Percentiles rank a stretch among this genome's conserved stretches.
Evolutionary conservation across 1,284 basidiomycete species (phyloP).

Genomic region (Singerocomus inundabilis): DNA sequence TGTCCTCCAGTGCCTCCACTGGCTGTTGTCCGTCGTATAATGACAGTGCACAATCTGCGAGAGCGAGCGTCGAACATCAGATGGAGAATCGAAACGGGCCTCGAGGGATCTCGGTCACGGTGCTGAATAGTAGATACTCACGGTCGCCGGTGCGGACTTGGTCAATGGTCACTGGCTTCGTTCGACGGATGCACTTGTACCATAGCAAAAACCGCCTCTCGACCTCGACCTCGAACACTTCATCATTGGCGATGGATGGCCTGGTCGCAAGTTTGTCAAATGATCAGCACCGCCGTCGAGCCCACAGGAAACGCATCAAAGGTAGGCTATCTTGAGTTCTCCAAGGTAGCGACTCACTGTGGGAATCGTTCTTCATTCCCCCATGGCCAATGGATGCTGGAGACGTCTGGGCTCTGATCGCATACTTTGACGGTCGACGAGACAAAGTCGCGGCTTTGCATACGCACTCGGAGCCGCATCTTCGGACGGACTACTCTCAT

Average conservation of each 20-base stretch:
- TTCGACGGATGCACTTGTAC: slow-evolving; percentile 29
- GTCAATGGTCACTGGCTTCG: slow-evolving; percentile 14
- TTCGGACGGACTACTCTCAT: slow-evolving; percentile 20
- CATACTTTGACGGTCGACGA: slow-evolving; percentile 12
- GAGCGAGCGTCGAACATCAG: not conserved
- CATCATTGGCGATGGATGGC: slow-evolving; percentile 13
- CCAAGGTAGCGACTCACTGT: slow-evolving; percentile 12
- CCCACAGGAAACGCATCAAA: not conserved
- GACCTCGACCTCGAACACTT: slow-evolving; percentile 20
- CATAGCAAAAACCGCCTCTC: slow-evolving; percentile 19
- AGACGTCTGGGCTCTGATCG: not conserved
- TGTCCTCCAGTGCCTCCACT: slow-evolving; percentile 12
- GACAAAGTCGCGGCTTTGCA: slow-evolving; percentile 11
- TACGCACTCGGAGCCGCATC: slow-evolving; percentile 22
- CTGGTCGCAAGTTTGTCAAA: not conserved
- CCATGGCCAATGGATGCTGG: slow-evolving; percentile 20
- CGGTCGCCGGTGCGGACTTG: slow-evolving; percentile 22
- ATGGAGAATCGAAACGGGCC: not conserved
- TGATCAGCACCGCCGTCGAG: slow-evolving; percentile 1
- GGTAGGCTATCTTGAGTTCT: too few species aligned
- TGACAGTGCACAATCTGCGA: slow-evolving; percentile 20
- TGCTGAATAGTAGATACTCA: slow-evolving; percentile 5
- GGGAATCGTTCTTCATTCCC: slow-evolving; percentile 3
- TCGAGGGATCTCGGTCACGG: not conserved
- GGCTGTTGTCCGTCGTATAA: slow-evolving; percentile 19